phyloP scores from a whole-genome alignment of 805 yeast genomes.

The Spathaspora boniae region DNA sequence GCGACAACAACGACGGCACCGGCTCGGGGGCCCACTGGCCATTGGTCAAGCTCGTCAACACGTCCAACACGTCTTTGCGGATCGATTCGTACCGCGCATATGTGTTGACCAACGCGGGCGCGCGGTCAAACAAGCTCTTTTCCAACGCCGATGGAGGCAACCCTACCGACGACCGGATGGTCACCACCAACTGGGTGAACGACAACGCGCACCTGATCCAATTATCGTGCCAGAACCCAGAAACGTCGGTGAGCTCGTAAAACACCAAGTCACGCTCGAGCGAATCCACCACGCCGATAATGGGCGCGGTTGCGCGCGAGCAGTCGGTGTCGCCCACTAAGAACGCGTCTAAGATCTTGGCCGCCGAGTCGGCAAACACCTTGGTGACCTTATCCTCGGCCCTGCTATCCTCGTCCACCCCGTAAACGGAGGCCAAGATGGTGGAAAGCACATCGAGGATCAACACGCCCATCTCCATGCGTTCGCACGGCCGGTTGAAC shows the following conservation, averaged over 20 bases:
- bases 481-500: conserved; percentile 53
- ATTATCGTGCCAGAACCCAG: conserved; percentile 45
- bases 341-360: conserved; percentile 52
- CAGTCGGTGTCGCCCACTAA: conserved; percentile 49
- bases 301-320: conserved; percentile 51
- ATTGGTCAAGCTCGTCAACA: conserved; percentile 56
- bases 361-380: conserved; percentile 50
- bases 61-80: conserved; percentile 49
- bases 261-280: conserved; percentile 33
- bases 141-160: conserved; percentile 65
- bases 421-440: conserved; percentile 52
- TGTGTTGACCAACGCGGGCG: conserved; percentile 55
- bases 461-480: conserved; percentile 55
- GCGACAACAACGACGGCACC: conserved; percentile 81
- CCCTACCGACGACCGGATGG: conserved; percentile 50
- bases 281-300: conserved; percentile 47
- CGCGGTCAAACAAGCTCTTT: conserved; percentile 47
- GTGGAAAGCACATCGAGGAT: conserved; percentile 53
- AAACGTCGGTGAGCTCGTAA: conserved; percentile 39
- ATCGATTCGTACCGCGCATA: conserved; percentile 50
- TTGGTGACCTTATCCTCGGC: conserved; percentile 37
- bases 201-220: conserved; percentile 53
- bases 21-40: conserved; percentile 51
- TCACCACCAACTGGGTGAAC: conserved; percentile 54
- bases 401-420: conserved; percentile 43